Evolutionary conservation across 2,329 filamentous ascomycete genomes (phyloP), one percentile per base, ranked within the genome.

Genomic region (Akanthomyces lecanii): DNA sequence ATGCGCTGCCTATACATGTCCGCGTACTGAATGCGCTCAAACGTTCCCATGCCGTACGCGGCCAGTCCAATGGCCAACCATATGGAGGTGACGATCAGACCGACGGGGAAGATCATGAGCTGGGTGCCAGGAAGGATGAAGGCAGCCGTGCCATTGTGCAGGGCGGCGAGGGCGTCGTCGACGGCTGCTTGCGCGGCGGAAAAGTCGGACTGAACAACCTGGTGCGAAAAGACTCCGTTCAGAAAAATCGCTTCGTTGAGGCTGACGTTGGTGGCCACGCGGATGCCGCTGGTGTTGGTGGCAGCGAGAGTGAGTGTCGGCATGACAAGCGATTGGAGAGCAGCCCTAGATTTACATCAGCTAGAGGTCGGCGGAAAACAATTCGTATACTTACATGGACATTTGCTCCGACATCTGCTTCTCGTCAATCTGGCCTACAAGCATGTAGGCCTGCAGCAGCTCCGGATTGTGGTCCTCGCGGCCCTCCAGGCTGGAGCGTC

Each of bases 241-340:
- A 91, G 82, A 68, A 92, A 92, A 7, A 84, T 82, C 18, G 89
- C 88, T 72, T 91, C 87, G 73, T 88, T 87, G 64, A 85, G 82
- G 11, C 88, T 88, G 57, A 92, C 83, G 40, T 84, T 86, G 56
- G 88, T 88, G 69, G 77, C 82, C 63, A 90, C 79, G 1, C 75
- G 73, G 68, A 78, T 71, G 65, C 85, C 85, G 16, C 75, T 73
- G 33, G 78, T 61, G 67, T 82, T 84, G 47, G 75, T 78, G n/a
- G 82, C 89, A 14, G 83, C 82, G 53, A 92, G 82, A 18, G 85
- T 86, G 64, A 92, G 83, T n/a, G 78, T 79, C 8, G 89, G 89
- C 72, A 89, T 84, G 66, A 92, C 81, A 45, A 90, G 77, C 6
- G 80, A 79, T 73, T 90, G 84, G 30, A 90, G 77, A 40, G 82